phyloP scores from a whole-genome alignment of 2,329 filamentous ascomycete species.

The Dichotomopilus funicola region DNA sequence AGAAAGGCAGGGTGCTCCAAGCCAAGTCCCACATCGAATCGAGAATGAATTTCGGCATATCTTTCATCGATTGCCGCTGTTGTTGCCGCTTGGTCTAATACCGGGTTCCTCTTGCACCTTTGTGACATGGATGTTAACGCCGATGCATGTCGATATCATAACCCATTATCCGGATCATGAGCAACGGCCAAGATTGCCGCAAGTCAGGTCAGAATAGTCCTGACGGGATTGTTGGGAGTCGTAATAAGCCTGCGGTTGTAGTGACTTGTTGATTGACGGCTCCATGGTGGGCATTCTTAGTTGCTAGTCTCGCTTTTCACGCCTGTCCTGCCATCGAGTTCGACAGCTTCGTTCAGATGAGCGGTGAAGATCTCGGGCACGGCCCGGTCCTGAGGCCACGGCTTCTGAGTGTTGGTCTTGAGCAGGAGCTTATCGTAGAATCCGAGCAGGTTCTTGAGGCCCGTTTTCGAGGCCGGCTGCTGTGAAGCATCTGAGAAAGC shows the following conservation, averaged over 20 bases:
- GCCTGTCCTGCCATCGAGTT: constrained; percentile 14
- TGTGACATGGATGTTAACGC: too few species aligned
- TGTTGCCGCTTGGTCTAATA: too few species aligned
- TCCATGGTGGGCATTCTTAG: neutral
- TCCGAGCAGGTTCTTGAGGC: constrained; percentile 56
- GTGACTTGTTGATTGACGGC: neutral
- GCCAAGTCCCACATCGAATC: too few species aligned
- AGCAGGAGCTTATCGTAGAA: constrained; percentile 48
- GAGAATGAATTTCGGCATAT: too few species aligned
- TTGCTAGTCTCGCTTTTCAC: neutral
- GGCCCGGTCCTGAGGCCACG: constrained; percentile 23
- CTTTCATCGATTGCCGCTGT: too few species aligned
- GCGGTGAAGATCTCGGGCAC: constrained; percentile 26
- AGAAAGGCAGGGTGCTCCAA: too few species aligned
- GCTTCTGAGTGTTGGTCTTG: constrained; percentile 18
- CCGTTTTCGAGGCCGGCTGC: constrained; percentile 41
- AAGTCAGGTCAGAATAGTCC: neutral
- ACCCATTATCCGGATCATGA: too few species aligned
- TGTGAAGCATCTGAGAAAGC: constrained; percentile 57
- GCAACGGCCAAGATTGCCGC: too few species aligned
- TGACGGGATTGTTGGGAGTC: neutral
- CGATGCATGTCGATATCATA: too few species aligned
- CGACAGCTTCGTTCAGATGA: constrained; percentile 26
- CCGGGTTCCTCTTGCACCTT: too few species aligned
- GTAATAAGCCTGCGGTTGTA: neutral